Evolutionary conservation across 164 flowering plant species (phyloP).

Genomic region (Amborella trichopoda): DNA sequence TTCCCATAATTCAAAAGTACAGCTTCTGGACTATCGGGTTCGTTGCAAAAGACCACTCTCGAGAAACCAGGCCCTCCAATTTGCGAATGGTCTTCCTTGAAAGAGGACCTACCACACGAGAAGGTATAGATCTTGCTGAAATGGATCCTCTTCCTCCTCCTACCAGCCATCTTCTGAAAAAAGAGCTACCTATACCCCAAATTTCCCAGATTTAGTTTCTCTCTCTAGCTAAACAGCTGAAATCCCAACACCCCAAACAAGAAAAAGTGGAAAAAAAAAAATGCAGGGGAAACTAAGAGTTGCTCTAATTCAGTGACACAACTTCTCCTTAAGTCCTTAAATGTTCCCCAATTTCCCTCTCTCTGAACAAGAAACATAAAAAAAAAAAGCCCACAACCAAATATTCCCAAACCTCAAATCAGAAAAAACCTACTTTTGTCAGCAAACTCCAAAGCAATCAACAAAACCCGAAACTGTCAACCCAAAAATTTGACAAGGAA

Average conservation of each 20-base stretch:
- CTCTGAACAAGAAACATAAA: too few relatives aligned
- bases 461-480: too few relatives aligned
- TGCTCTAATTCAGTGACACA: too few relatives aligned
- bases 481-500: too few relatives aligned
- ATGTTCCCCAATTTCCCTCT: too few relatives aligned
- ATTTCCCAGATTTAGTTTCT: neutral
- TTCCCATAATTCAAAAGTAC: constrained; percentile 21
- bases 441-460: too few relatives aligned
- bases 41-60: constrained; percentile 55
- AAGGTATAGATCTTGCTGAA: constrained; percentile 50
- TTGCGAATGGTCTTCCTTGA: constrained; percentile 40
- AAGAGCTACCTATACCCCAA: constrained; percentile 3
- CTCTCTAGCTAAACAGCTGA: neutral
- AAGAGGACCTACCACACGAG: constrained; percentile 36
- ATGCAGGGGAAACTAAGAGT: too few relatives aligned
- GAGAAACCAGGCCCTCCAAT: constrained; percentile 81
- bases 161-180: constrained; percentile 20
- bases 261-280: neutral
- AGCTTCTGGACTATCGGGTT: constrained; percentile 41
- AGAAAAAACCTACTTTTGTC: too few relatives aligned
- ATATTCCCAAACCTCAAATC: too few relatives aligned
- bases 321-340: too few relatives aligned
- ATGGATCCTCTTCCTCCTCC: constrained; percentile 36
- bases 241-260: constrained; percentile 2
- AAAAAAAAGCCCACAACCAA: too few relatives aligned